Evolutionary conservation across 75 land plant genomes (phyloP).

Genomic region (Pinus taeda): DNA sequence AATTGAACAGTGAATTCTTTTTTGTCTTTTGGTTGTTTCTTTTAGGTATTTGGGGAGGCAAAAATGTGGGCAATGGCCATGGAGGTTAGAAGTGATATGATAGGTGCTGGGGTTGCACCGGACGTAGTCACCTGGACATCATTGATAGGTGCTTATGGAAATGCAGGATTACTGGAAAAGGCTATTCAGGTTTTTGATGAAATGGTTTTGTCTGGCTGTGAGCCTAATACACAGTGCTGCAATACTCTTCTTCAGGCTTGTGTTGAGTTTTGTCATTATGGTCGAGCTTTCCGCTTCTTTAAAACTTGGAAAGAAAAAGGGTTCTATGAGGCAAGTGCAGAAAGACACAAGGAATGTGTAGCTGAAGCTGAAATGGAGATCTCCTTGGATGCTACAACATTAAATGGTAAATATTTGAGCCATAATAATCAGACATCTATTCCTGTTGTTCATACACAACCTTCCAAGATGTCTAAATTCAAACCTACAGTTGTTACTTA

Average conservation of each 20-base stretch:
- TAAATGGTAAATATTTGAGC: background rate
- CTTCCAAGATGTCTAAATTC: conserved; percentile 25
- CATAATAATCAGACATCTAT: background rate
- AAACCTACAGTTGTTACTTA: conserved; percentile 73
- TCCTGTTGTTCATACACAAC: background rate
- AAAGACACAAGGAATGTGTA: background rate
- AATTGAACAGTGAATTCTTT: conserved; percentile 2
- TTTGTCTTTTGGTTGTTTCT: conserved; percentile 11
- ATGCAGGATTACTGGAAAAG: conserved; percentile 66
- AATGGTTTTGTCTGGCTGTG: conserved; percentile 72
- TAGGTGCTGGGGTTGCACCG: conserved; percentile 58
- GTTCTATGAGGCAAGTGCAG: conserved; percentile 1
- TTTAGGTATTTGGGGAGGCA: conserved; percentile 81
- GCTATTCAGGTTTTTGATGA: conserved; percentile 70
- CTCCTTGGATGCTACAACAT: background rate
- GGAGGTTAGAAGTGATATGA: conserved; percentile 72
- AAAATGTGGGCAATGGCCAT: conserved; percentile 77
- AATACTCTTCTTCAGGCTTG: conserved; percentile 77
- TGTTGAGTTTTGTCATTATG: conserved; percentile 72
- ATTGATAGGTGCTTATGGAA: conserved; percentile 73
- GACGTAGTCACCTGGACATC: conserved; percentile 87
- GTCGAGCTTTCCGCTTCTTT: conserved; percentile 72
- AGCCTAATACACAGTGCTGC: conserved; percentile 72
- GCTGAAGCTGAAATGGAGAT: background rate
- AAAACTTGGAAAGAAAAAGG: conserved; percentile 55